Conservation (phyloP, 139 green algal species). For the Chlamydomonas sp. region DNA sequence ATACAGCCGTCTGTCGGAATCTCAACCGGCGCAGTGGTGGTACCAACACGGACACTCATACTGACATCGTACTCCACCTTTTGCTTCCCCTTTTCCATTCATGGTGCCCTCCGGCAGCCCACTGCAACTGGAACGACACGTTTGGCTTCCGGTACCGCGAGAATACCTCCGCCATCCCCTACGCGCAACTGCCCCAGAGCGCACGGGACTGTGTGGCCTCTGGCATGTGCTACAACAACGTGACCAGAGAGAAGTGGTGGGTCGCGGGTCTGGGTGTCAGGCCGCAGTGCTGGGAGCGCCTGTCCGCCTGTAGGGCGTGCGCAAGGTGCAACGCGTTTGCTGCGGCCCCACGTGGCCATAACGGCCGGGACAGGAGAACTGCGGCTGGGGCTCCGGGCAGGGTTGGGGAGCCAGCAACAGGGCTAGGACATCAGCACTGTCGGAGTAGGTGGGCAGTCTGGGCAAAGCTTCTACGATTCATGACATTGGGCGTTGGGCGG, state of each 20-base stretch:
- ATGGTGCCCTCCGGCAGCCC: neutral
- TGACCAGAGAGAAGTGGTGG: slow-evolving; percentile 39
- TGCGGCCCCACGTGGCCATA: too few species aligned
- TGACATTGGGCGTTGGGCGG: too few species aligned
- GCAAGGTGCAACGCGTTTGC: neutral
- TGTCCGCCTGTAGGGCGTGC: neutral
- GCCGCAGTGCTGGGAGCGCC: neutral
- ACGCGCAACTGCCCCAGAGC: slow-evolving; percentile 5
- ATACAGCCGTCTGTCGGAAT: too few species aligned
- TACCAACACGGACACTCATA: neutral
- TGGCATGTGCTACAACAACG: slow-evolving; percentile 41
- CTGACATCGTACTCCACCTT: neutral
- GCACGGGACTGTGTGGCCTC: slow-evolving; percentile 1
- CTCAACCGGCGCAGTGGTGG: too few species aligned
- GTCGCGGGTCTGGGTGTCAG: neutral
- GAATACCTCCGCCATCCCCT: slow-evolving; percentile 11
- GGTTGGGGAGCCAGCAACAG: too few species aligned
- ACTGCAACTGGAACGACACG: slow-evolving; percentile 8
- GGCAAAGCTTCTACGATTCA: too few species aligned
- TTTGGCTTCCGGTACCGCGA: slow-evolving; percentile 34
- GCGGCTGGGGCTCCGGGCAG: too few species aligned
- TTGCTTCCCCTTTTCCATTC: neutral
- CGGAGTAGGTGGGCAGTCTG: too few species aligned
- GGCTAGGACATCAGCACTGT: too few species aligned
- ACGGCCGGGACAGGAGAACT: too few species aligned